Base-by-base conservation (phyloP, 495 filamentous ascomycete genomes). In the Lophiostoma macrostomum region DNA sequence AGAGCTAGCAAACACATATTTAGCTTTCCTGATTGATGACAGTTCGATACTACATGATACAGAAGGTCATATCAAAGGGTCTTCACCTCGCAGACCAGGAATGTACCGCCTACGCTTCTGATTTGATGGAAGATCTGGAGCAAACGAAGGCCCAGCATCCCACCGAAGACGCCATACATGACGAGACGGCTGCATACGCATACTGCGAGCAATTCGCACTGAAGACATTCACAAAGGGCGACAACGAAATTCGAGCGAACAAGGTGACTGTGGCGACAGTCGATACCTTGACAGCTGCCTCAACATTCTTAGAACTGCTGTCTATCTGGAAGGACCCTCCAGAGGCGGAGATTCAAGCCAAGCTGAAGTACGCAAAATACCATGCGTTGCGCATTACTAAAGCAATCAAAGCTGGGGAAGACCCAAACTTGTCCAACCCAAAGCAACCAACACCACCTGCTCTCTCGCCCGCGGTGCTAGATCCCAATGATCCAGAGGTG, bases 341-440 rank as follows among this genome's bases (percentile, higher is more conserved):
- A 23, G 88, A 95, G 41, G 65, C 76, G 12, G 93, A 98, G 64
- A 81, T 85, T 40, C 79, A 82, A 34, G 81, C 87, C 20, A 95
- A 95, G 72, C 87, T 90, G 68, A 96, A 91, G 67, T 99, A 86
- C 68, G 88, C 91, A 31, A 97, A 97, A 69, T 97, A 87, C 76
- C 95, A 99, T 67, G 90, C 93, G 12, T 68, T 91, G 11, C 81
- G 94, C 35, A 97, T 99, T 65, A 75, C 81, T 2, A 95, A 91
- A 71, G 94, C 91, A 1, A 78, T 95, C 57, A 91, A 87, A 68
- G 87, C 89, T 14, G 91, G 91, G 36, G 86, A 88, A 53, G 91
- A 99, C 66, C 91, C 93, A 4, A 99, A 99, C 66, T 80, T 82
- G 38, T 84, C 88, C 12, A 96, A 95, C 60, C 91, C 91, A 0